Conservation (phyloP, 192 early-diverging fungal species). For the Podochytrium sp. region DNA sequence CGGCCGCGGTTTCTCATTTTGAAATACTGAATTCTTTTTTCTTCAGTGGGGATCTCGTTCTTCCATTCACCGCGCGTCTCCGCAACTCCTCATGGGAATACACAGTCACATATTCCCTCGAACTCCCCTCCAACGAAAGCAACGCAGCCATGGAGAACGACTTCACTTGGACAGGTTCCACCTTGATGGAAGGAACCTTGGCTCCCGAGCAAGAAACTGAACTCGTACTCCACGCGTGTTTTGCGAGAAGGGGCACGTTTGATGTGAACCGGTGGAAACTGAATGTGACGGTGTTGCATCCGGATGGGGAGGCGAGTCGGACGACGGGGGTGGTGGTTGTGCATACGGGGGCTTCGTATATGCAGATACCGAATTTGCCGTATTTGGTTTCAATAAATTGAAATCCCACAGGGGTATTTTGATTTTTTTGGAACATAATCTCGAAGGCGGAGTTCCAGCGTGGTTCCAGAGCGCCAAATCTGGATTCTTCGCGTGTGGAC, state of each 20-base stretch:
- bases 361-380: conserved; percentile 42
- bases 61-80: conserved; percentile 60
- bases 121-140: conserved; percentile 45
- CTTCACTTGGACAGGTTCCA: conserved; percentile 71
- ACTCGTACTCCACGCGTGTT: conserved; percentile 56
- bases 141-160: conserved; percentile 17
- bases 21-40: not conserved
- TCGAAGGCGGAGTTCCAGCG: too few relatives aligned
- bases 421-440: too few relatives aligned
- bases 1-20: not conserved
- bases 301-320: not conserved
- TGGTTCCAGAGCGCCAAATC: too few relatives aligned
- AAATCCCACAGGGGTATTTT: too few relatives aligned
- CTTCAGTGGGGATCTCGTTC: conserved; percentile 53
- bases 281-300: conserved; percentile 19
- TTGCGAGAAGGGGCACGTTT: conserved; percentile 68
- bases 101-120: conserved; percentile 57
- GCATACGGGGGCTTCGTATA: conserved; percentile 36
- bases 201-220: conserved; percentile 53
- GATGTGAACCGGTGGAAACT: conserved; percentile 79
- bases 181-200: conserved; percentile 57
- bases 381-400: conserved; percentile 38
- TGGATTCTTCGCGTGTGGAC: too few relatives aligned
- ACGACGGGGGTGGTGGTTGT: not conserved
- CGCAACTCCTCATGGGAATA: conserved; percentile 79